A percentile compares a stretch with the other conserved stretches of the same genome.
Conservation (phyloP, 1,139 yeast genomes). For the Petasospora rhodanensis region DNA sequence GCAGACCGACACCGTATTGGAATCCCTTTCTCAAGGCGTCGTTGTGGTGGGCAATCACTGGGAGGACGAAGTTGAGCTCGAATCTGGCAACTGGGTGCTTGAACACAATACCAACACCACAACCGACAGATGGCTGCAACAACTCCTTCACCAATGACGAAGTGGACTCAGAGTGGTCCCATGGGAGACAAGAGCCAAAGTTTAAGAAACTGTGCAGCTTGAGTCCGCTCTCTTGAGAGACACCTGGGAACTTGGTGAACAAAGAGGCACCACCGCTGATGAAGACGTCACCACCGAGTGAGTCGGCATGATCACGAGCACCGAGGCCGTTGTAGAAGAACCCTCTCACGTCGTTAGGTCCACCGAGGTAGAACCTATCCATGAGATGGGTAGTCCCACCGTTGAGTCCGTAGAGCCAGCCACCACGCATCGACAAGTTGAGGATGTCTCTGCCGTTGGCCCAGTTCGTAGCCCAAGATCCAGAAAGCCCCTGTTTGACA, state of each 20-base stretch:
- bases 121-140: slow-evolving; percentile 47
- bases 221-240: slow-evolving; percentile 54
- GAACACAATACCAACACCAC: slow-evolving; percentile 75
- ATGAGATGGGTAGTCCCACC: slow-evolving; percentile 29
- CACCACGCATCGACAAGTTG: slow-evolving; percentile 45
- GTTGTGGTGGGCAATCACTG: slow-evolving; percentile 57
- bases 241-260: slow-evolving; percentile 60
- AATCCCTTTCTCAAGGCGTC: slow-evolving; percentile 80
- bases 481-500: slow-evolving; percentile 45
- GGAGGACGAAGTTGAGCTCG: slow-evolving; percentile 82
- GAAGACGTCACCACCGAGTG: slow-evolving; percentile 80
- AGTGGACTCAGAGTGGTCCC: slow-evolving; percentile 31
- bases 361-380: slow-evolving; percentile 58
- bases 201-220: slow-evolving; percentile 68
- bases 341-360: slow-evolving; percentile 80
- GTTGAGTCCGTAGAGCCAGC: slow-evolving; percentile 41
- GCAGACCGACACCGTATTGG: slow-evolving; percentile 89
- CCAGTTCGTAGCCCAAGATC: slow-evolving; percentile 37
- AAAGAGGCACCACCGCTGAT: slow-evolving; percentile 67
- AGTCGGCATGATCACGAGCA: slow-evolving; percentile 53
- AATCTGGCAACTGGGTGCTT: slow-evolving; percentile 88
- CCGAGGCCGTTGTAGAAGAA: slow-evolving; percentile 79
- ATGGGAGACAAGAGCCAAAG: slow-evolving; percentile 61
- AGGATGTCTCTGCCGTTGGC: slow-evolving; percentile 32
- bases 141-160: slow-evolving; percentile 26